Conservation (phyloP, 345 rosid genomes). For the Eucalyptus marginata region DNA sequence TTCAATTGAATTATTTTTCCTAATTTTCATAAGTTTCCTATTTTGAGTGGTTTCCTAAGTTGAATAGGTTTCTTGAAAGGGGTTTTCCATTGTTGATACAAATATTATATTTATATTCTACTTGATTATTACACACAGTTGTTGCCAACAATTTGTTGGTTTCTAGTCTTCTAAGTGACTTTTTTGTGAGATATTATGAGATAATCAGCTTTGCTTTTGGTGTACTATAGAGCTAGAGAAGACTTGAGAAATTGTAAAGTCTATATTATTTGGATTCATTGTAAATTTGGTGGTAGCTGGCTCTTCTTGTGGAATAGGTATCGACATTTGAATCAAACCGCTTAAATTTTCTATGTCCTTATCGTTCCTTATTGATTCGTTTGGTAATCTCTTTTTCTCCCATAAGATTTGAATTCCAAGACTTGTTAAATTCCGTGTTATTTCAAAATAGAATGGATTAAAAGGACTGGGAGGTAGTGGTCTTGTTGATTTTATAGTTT, state of each 20-base stretch:
- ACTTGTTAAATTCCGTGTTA: too few species aligned
- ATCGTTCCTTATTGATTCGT: too few species aligned
- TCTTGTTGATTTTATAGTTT: too few species aligned
- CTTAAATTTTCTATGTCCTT: too few species aligned
- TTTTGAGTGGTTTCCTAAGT: background rate
- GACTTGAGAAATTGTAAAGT: too few species aligned
- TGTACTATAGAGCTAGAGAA: background rate
- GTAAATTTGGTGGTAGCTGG: background rate
- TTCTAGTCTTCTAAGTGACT: background rate
- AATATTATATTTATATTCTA: background rate
- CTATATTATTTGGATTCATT: background rate
- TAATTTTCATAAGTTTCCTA: background rate
- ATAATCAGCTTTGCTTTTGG: background rate
- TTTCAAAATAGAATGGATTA: too few species aligned
- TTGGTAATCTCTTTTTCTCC: too few species aligned
- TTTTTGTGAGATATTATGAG: background rate
- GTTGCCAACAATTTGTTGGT: background rate
- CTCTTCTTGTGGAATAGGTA: background rate
- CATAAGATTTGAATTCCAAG: background rate
- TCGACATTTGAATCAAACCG: rapidly evolving
- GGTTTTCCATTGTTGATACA: background rate
- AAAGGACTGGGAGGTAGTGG: too few species aligned
- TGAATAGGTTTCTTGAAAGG: background rate
- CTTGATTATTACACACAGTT: background rate
- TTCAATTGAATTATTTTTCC: background rate